phyloP scores from a whole-genome alignment of 2,329 filamentous ascomycete species.

The Aspergillus ustus region DNA sequence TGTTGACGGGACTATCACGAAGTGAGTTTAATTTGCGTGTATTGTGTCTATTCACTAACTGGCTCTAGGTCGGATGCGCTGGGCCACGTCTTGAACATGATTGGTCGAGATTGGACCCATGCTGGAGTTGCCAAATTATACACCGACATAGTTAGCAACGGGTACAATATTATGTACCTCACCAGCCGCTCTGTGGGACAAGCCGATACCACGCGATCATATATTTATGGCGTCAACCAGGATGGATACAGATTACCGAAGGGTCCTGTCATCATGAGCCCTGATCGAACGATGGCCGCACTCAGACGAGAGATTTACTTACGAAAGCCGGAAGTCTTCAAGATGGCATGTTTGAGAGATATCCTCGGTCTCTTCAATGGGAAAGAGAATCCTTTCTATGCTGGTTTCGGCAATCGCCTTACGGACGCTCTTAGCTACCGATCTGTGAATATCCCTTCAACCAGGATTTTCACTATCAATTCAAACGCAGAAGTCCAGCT shows the following conservation, averaged over 20 bases:
- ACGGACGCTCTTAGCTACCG: slow-evolving; percentile 97
- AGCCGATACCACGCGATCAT: slow-evolving; percentile 86
- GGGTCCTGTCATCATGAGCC: slow-evolving; percentile 92
- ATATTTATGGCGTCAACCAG: slow-evolving; percentile 86
- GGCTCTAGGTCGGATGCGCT: slow-evolving; percentile 73
- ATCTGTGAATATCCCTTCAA: slow-evolving; percentile 91
- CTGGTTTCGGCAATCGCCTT: slow-evolving; percentile 93
- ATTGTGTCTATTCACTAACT: slow-evolving; percentile 23
- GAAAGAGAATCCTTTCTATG: slow-evolving; percentile 85
- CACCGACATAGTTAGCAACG: slow-evolving; percentile 91
- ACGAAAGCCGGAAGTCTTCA: slow-evolving; percentile 97
- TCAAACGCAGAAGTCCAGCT: slow-evolving; percentile 94
- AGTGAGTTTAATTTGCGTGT: slow-evolving; percentile 52
- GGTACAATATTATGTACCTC: slow-evolving; percentile 98
- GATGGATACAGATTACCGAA: slow-evolving; percentile 84
- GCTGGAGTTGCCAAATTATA: slow-evolving; percentile 96
- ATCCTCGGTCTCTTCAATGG: slow-evolving; percentile 85
- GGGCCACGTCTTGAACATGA: slow-evolving; percentile 93
- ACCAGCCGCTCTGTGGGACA: slow-evolving; percentile 93
- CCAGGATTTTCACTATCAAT: slow-evolving; percentile 97
- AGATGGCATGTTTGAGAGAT: slow-evolving; percentile 96
- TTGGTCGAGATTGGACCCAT: slow-evolving; percentile 97
- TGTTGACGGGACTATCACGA: slow-evolving; percentile 98
- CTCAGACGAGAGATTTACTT: slow-evolving; percentile 90
- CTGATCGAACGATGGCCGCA: slow-evolving; percentile 92